Evolutionary conservation across 2,329 filamentous ascomycete species (phyloP).

Genomic region (Purpureocillium takamizusanense): DNA sequence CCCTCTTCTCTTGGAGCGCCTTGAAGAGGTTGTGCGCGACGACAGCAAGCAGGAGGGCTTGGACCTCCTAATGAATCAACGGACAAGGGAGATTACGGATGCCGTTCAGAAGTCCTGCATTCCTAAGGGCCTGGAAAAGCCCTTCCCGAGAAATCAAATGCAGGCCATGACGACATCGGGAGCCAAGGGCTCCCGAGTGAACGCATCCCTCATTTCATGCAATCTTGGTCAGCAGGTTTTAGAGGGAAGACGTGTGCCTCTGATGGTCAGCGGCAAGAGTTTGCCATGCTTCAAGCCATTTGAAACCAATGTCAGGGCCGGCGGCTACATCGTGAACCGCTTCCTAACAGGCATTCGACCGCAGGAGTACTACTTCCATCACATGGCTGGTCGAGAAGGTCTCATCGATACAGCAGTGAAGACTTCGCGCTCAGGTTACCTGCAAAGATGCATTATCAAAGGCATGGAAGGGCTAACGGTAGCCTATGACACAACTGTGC

Average conservation of each 20-base stretch:
- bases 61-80: constrained; percentile 77
- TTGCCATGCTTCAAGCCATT: constrained; percentile 89
- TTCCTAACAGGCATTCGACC: constrained; percentile 97
- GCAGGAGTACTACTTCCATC: constrained; percentile 98
- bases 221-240: constrained; percentile 95
- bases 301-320: constrained; percentile 80
- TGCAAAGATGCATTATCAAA: constrained; percentile 96
- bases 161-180: constrained; percentile 97
- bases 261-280: constrained; percentile 97
- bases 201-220: constrained; percentile 95
- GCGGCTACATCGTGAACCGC: constrained; percentile 88
- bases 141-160: constrained; percentile 97
- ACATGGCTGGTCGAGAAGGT: constrained; percentile 97
- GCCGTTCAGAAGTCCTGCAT: constrained; percentile 71
- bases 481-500: constrained; percentile 87
- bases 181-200: constrained; percentile 87
- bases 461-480: constrained; percentile 93
- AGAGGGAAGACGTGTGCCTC: constrained; percentile 85
- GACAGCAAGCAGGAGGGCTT: constrained; percentile 84
- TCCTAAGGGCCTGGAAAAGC: constrained; percentile 74
- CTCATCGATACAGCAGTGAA: constrained; percentile 98
- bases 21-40: constrained; percentile 86
- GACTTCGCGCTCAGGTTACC: constrained; percentile 90
- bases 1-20: constrained; percentile 61
- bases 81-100: constrained; percentile 62